Conservation (phyloP, 176 grass and related monocot species). For the Aegilops tauschii region DNA sequence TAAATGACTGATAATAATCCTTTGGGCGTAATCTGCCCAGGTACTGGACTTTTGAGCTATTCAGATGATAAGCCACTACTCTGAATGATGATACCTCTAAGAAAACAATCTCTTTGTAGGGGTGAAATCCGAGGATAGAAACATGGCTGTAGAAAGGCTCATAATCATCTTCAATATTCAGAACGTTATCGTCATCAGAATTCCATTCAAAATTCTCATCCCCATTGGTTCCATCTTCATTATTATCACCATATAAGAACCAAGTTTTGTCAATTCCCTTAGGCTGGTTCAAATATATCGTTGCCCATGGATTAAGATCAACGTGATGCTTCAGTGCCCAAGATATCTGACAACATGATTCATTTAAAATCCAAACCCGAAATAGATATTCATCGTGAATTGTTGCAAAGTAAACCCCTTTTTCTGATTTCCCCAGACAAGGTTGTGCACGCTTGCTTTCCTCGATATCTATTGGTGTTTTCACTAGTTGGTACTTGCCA, state of each 20-base stretch:
- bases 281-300: neutral
- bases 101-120: slow-evolving; percentile 7
- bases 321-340: neutral
- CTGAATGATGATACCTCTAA: neutral
- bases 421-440: slow-evolving; percentile 3
- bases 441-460: neutral
- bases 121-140: slow-evolving; percentile 4
- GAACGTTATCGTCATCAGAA: neutral
- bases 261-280: neutral
- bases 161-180: neutral
- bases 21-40: neutral
- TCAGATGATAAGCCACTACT: slow-evolving; percentile 1
- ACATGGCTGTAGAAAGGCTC: neutral
- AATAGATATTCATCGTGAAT: neutral
- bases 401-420: slow-evolving; percentile 1
- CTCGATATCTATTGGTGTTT: slow-evolving; percentile 1
- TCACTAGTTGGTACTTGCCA: neutral
- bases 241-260: neutral
- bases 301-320: neutral
- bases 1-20: neutral
- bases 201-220: neutral
- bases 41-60: neutral
- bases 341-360: neutral
- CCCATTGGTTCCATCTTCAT: neutral
- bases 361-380: neutral